phyloP scores from a whole-genome alignment of 305 asterid genomes.

The Rubia tinctorum region DNA sequence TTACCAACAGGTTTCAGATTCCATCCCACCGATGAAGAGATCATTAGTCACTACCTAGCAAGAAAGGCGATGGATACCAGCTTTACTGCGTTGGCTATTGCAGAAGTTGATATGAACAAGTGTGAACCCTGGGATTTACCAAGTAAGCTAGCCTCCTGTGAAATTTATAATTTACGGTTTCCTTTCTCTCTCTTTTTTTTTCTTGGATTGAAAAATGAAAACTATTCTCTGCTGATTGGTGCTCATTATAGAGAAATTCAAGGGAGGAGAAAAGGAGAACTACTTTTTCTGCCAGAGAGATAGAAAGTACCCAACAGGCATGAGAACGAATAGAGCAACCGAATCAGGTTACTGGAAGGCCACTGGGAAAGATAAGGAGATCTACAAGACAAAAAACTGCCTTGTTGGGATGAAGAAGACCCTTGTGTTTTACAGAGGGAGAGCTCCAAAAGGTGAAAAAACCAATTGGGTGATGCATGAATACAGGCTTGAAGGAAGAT shows the following conservation, averaged over 20 bases:
- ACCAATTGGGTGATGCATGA: constrained; percentile 92
- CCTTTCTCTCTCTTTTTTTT: not conserved
- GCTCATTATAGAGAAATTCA: constrained; percentile 49
- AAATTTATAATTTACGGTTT: too few species aligned
- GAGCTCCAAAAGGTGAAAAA: constrained; percentile 85
- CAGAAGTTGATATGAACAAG: constrained; percentile 80
- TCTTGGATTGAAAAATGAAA: not conserved
- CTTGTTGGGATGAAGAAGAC: constrained; percentile 90
- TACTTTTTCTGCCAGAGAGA: constrained; percentile 76
- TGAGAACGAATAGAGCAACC: constrained; percentile 85
- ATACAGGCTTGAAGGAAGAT: constrained; percentile 61
- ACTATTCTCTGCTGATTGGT: not conserved
- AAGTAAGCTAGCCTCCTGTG: constrained; percentile 36
- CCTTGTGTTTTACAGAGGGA: constrained; percentile 83
- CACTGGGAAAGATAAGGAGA: constrained; percentile 86
- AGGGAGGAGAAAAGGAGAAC: constrained; percentile 85
- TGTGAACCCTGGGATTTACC: constrained; percentile 94
- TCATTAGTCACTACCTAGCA: constrained; percentile 56
- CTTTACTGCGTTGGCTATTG: constrained; percentile 54
- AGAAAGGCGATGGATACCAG: constrained; percentile 47
- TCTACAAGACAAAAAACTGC: constrained; percentile 36
- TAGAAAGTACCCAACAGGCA: constrained; percentile 83
- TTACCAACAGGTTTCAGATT: constrained; percentile 66
- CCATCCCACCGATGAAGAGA: constrained; percentile 86
- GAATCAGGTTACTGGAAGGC: constrained; percentile 88